Evolutionary conservation across 257 asterid genomes (phyloP), one percentile per base, ranked within the genome.

Genomic region (Ophiorrhiza pumila): DNA sequence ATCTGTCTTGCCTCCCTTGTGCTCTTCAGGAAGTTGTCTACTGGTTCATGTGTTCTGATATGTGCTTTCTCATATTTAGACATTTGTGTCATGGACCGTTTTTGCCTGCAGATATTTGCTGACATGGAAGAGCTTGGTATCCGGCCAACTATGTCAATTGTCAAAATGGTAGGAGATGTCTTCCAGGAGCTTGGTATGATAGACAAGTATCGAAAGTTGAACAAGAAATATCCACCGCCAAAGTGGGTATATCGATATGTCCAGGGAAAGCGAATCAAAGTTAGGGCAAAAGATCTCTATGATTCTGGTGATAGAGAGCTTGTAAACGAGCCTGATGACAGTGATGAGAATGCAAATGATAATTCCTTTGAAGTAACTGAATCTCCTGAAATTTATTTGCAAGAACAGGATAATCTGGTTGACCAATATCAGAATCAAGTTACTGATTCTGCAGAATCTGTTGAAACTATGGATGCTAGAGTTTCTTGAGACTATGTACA

Each of bases 51-150:
- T 7, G 1, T 17, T 64, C 2, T 73, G 20, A 13, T 25, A 11
- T 57, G 18, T 22, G 39, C 14, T 23, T 2, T 13, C 45, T 43
- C 35, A 11, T 46, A 42, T 22, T 42, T 9, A 18, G 39, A 71
- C 1, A 32, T 34, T 47, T 50, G 3, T 68, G 47, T 18, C 3
- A 1, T 13, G 32, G 32, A 68, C 14, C 71, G 5, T 7, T 14
- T 75, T 62, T 71, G 31, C 61, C 52, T 84, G 68, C 78, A 93
- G 97, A 77, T 86, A 87, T 94, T 91, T 65, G 98, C 96, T 58
- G 97, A 91, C 85, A 91, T 91, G 98, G 97, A 94, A 83, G 98
- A 91, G 88, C 98, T 94, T 6, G 88, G 96, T 29, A 75, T 87
- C 59, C 80, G 85, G 59, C 97, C 98, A n/a, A 87, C 84, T 35